phyloP scores from a whole-genome alignment of 78 protist genomes.

The Andalucia godoyi region DNA sequence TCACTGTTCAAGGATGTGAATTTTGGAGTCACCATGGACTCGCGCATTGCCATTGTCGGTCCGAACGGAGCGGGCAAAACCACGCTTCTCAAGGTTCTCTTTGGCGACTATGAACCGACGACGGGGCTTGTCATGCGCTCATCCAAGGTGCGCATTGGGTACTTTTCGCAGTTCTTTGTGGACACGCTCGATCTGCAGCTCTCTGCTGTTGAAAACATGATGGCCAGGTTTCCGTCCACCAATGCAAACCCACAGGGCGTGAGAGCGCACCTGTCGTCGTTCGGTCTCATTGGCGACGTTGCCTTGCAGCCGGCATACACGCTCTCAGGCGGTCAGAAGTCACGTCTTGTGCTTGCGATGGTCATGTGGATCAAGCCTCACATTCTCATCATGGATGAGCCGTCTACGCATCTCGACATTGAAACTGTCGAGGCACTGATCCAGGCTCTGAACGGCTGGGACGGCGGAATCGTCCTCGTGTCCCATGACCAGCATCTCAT shows the following conservation, averaged over 20 bases:
- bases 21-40: conserved; percentile 54
- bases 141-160: conserved; percentile 48
- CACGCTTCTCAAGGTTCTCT: conserved; percentile 24
- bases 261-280: conserved; percentile 54
- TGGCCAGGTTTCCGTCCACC: conserved; percentile 26
- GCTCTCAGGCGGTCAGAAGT: conserved; percentile 83
- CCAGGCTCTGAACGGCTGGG: conserved; percentile 17
- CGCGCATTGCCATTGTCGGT: conserved; percentile 57
- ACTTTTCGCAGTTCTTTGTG: conserved; percentile 75
- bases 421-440: conserved; percentile 50
- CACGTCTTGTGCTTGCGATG: conserved; percentile 54
- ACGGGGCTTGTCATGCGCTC: conserved; percentile 32
- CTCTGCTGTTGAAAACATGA: conserved; percentile 63
- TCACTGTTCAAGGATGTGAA: conserved; percentile 56
- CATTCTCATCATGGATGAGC: conserved; percentile 51
- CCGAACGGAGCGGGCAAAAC: conserved; percentile 19
- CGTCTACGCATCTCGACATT: conserved; percentile 36
- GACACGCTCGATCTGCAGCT: conserved; percentile 58
- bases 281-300: conserved; percentile 59
- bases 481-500: conserved; percentile 30
- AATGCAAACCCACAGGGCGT: conserved; percentile 11
- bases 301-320: conserved; percentile 66
- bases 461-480: conserved; percentile 37
- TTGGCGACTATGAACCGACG: conserved; percentile 7
- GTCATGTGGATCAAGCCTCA: conserved; percentile 53